These are phyloP conservation scores for Umbilicus rupestris DNA, from an alignment of 164 flowering plant species.

Conservation along the genomic window DNA sequence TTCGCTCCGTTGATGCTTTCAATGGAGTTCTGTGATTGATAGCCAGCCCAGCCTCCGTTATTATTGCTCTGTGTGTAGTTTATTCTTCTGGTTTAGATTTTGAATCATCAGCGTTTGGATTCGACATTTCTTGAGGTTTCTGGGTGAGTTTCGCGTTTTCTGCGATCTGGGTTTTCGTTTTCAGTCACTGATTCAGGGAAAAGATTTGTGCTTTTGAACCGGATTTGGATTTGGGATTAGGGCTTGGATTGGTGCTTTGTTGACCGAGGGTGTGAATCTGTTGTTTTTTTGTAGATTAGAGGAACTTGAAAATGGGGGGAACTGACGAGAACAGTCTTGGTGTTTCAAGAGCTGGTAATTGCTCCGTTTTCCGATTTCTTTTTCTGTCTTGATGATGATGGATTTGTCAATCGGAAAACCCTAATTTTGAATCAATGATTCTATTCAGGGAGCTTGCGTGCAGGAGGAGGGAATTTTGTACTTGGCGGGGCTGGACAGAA, in stretches of 20 bases:
- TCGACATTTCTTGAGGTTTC: not conserved
- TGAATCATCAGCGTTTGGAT: not conserved
- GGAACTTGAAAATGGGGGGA: slow-evolving; percentile 5
- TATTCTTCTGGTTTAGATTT: not conserved
- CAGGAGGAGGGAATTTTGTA: slow-evolving; percentile 28
- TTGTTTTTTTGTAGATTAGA: not conserved
- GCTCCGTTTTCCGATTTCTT: not conserved
- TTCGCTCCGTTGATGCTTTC: slow-evolving; percentile 3
- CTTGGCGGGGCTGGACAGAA: slow-evolving; percentile 30
- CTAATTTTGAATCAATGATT: not conserved
- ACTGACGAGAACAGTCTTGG: slow-evolving; percentile 3
- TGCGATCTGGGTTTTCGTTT: slow-evolving; percentile 2
- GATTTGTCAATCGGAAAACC: slow-evolving; percentile 3
- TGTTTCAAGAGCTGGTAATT: not conserved
- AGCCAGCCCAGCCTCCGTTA: not conserved
- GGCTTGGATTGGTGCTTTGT: not conserved
- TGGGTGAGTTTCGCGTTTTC: not conserved
- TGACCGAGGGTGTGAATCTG: not conserved
- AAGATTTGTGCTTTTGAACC: not conserved
- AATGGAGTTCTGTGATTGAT: slow-evolving; percentile 1
- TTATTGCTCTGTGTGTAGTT: not conserved
- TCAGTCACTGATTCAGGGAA: not conserved
- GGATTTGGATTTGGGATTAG: no score
- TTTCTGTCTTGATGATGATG: not conserved
- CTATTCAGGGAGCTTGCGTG: slow-evolving; percentile 20